Evolutionary conservation across 768 basidiomycete species (phyloP), one percentile per base, ranked within the genome.

Genomic region (Leccinellum luteum): DNA sequence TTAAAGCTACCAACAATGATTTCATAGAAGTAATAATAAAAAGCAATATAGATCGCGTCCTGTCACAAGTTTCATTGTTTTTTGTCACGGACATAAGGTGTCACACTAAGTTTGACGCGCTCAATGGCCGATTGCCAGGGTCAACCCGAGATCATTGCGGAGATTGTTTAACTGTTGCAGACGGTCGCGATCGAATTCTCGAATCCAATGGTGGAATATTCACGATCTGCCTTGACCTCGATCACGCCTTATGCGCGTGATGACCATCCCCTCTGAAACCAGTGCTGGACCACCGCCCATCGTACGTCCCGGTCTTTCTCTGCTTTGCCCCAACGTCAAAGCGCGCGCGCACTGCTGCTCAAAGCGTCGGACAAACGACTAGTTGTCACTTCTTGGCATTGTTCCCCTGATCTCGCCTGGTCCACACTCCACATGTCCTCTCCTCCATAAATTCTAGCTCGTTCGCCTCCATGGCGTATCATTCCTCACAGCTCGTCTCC

Each of bases 371-470:
- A 28, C 43, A 28, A 10, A 7, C 34, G 31, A 35, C 51, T 27
- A 19, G 13, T 15, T 41, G 21, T 15, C 54, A 38, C 38, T 38
- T n/a, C 38, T 38, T 2, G 38, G 38, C 38, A 65, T 66, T 67
- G 63, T 65, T 57, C 31, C 9, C 64, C 65, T 27, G 44, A 53
- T 54, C 47, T 48, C 31, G 58, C 34, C 35, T 35, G 47, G 63
- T 62, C 66, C 60, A 62, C 66, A 58, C 48, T 68, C 56, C 63
- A 68, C 66, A 62, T 55, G 49, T 52, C 47, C 10, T 28, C 32
- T 38, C 35, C 23, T 44, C 51, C 56, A 59, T 69, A 69, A 66
- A 68, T 54, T 60, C 50, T 25, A 21, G 21, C 1, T 17, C 31
- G 27, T 44, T 8, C 44, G 12, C 32, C 49, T 56, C 43, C 48